Evolutionary conservation across 345 rosid species (phyloP), one percentile per base, ranked within the genome.

Genomic region (Physaria fendleri): DNA sequence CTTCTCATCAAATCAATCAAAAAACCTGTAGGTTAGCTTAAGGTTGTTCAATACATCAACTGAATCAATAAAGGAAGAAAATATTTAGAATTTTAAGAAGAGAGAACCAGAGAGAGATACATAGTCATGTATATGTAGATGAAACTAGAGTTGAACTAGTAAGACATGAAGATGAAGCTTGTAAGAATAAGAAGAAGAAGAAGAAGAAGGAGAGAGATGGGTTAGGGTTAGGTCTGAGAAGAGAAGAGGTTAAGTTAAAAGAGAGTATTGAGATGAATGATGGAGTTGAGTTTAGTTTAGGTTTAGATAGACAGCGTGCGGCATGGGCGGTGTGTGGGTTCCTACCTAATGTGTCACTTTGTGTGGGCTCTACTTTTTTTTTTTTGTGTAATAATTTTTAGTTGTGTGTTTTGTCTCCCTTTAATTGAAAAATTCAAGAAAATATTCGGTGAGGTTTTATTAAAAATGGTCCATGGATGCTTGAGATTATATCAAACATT

Each of bases 261-360:
- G n/a, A n/a, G n/a, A n/a, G n/a, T n/a, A n/a, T n/a, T n/a, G n/a
- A n/a, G n/a, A n/a, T n/a, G n/a, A n/a, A n/a, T n/a, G n/a, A 56
- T 67, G 16, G 5, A n/a, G n/a, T n/a, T 35, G 70, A 62, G 78
- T 77, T 76, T 66, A 45, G 81, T 72, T 78, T 75, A 73, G 81
- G 87, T 81, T 74, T 60, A 61, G 73, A 69, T 68, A 73, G 76
- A 79, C 74, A 74, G 75, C 82, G 81, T 84, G 85, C 81, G 83
- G 74, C 82, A 86, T 82, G 85, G 79, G 82, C 79, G 81, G 84
- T 87, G 77, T 33, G 80, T 77, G 82, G 95, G 78, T 5, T n/a
- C 77, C 86, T 62, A 43, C 60, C 15, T 16, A 18, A 67, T 64
- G 61, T 66, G 55, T 43, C 68, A 52, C 67, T 57, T 37, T 44